phyloP scores from a whole-genome alignment of 768 basidiomycete genomes.

The Auriscalpium microsporum region DNA sequence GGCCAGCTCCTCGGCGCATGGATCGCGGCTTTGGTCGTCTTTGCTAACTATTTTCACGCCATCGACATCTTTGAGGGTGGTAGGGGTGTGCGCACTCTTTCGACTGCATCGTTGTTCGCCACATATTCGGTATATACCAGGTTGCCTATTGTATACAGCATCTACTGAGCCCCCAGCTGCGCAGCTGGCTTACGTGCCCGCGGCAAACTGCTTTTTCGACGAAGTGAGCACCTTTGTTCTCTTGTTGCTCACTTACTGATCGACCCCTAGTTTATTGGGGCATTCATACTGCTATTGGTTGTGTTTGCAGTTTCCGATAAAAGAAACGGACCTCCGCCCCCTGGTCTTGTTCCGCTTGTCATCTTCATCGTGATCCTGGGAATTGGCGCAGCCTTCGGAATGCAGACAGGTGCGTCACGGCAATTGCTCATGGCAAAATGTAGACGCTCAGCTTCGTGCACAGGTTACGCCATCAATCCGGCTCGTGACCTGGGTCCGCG shows the following conservation, averaged over 20 bases:
- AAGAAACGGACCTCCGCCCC: conserved; percentile 37
- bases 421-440: neutral
- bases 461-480: conserved; percentile 58
- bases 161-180: neutral
- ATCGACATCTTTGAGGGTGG: conserved; percentile 59
- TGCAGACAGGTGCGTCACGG: conserved; percentile 37
- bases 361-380: conserved; percentile 51
- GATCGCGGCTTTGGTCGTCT: conserved; percentile 47
- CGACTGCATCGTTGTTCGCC: conserved; percentile 49
- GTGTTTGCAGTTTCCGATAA: conserved; percentile 48
- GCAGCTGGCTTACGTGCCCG: conserved; percentile 35
- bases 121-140: conserved; percentile 46
- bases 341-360: conserved; percentile 44
- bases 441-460: neutral
- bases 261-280: conserved; percentile 41
- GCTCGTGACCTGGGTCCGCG: conserved; percentile 68
- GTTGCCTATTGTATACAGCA: neutral
- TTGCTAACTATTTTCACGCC: conserved; percentile 60
- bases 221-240: conserved; percentile 23
- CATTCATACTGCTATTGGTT: conserved; percentile 44
- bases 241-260: neutral
- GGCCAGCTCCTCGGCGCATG: conserved; percentile 57
- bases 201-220: conserved; percentile 37
- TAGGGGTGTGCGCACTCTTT: conserved; percentile 42
- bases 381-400: conserved; percentile 48